These are phyloP conservation scores for Ganoderma boninense DNA, from an alignment of 1,284 basidiomycete species.

Conservation along the genomic window DNA sequence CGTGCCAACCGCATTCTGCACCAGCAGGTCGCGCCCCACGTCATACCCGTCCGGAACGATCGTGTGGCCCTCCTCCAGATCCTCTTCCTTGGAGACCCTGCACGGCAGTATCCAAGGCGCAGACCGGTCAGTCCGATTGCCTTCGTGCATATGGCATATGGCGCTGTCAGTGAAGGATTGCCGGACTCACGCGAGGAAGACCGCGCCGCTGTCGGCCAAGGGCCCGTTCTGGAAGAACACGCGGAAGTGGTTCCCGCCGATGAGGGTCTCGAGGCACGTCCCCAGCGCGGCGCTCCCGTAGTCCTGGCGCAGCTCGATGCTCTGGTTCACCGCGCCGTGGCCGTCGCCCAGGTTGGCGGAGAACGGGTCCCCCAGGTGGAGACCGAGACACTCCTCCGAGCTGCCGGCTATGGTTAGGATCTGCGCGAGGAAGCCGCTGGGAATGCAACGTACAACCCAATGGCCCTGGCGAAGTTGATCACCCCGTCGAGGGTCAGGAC, in stretches of 20 bases:
- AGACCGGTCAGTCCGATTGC: neutral
- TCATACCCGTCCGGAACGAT: slow-evolving; percentile 65
- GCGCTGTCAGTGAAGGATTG: neutral
- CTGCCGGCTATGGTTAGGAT: slow-evolving; percentile 41
- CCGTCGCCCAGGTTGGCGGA: slow-evolving; percentile 78
- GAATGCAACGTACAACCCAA: slow-evolving; percentile 57
- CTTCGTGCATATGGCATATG: neutral
- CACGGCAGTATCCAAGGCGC: neutral
- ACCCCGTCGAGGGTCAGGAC: slow-evolving; percentile 74
- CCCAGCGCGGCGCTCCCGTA: slow-evolving; percentile 65
- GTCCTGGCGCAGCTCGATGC: slow-evolving; percentile 72
- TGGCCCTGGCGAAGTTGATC: slow-evolving; percentile 63
- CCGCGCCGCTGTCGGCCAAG: slow-evolving; percentile 62
- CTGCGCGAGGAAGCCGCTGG: neutral
- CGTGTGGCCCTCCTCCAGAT: slow-evolving; percentile 53
- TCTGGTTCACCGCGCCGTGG: slow-evolving; percentile 65
- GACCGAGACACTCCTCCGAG: slow-evolving; percentile 75
- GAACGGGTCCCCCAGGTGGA: slow-evolving; percentile 71
- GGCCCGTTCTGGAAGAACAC: slow-evolving; percentile 81
- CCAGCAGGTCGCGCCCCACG: slow-evolving; percentile 57
- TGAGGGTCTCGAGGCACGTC: slow-evolving; percentile 68
- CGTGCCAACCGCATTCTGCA: slow-evolving; percentile 51
- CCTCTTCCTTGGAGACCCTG: slow-evolving; percentile 72
- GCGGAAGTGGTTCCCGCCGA: slow-evolving; percentile 75
- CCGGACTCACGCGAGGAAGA: slow-evolving; percentile 69